Conservation (phyloP, 2,329 filamentous ascomycete species). For the Cadophora luteo-olivacea region DNA sequence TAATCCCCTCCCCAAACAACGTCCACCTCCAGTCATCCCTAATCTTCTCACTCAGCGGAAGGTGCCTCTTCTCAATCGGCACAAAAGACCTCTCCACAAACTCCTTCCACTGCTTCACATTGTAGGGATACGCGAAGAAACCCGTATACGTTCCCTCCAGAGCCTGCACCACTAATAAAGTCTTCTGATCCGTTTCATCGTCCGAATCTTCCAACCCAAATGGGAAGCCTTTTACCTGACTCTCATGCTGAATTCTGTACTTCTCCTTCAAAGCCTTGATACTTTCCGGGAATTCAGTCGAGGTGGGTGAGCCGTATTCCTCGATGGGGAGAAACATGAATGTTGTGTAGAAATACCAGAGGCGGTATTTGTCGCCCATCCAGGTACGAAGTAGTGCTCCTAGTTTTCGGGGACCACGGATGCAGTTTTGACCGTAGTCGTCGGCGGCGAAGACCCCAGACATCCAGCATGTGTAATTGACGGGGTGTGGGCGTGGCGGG, state of each 20-base stretch:
- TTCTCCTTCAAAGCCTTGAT: neutral
- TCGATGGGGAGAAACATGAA: neutral
- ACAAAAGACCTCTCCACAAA: neutral
- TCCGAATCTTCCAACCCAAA: neutral
- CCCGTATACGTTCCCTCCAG: neutral
- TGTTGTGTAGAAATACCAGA: neutral
- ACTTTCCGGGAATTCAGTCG: neutral
- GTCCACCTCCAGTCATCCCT: neutral
- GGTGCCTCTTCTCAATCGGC: neutral
- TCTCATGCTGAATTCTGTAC: neutral
- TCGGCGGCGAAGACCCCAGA: neutral
- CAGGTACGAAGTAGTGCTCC: neutral
- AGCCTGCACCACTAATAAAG: neutral
- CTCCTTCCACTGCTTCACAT: neutral
- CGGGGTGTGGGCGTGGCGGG: neutral
- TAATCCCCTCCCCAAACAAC: neutral
- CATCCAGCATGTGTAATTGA: neutral
- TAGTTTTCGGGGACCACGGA: neutral
- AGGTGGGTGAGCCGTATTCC: neutral
- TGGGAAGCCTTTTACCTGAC: no score
- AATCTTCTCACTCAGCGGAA: neutral
- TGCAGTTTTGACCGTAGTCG: neutral
- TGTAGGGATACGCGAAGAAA: no score
- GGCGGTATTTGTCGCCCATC: neutral
- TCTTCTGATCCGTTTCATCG: neutral